Evolutionary conservation across 129 eudicot species (phyloP).

Genomic region (sunflower (Helianthus annuus)): HanXRQr2.0-SUNRISE NC_035446.2:169864915-169865414

Average conservation of each 20-base stretch:
- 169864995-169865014: constrained; percentile 55
- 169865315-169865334: constrained; percentile 80
- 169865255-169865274: constrained; percentile 86
- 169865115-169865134: constrained; percentile 36
- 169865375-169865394: constrained; percentile 77
- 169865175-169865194: constrained; percentile 74
- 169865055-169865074: constrained; percentile 72
- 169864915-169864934: constrained; percentile 35
- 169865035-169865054: constrained; percentile 75
- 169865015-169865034: constrained; percentile 75
- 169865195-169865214: constrained; percentile 74
- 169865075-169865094: constrained; percentile 86
- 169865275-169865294: constrained; percentile 90
- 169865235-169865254: constrained; percentile 83
- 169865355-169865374: constrained; percentile 79
- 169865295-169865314: constrained; percentile 83
- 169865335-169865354: constrained; percentile 95
- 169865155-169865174: constrained; percentile 32
- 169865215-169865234: constrained; percentile 89
- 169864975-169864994: constrained; percentile 49
- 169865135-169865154: constrained; percentile 46
- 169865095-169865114: constrained; percentile 95
- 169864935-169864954: constrained; percentile 17
- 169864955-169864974: constrained; percentile 71
- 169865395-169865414: constrained; percentile 70